A percentile compares a stretch with the other conserved stretches of the same genome.
Conservation (phyloP, 441 rosid species). For the Breynia disticha region DNA sequence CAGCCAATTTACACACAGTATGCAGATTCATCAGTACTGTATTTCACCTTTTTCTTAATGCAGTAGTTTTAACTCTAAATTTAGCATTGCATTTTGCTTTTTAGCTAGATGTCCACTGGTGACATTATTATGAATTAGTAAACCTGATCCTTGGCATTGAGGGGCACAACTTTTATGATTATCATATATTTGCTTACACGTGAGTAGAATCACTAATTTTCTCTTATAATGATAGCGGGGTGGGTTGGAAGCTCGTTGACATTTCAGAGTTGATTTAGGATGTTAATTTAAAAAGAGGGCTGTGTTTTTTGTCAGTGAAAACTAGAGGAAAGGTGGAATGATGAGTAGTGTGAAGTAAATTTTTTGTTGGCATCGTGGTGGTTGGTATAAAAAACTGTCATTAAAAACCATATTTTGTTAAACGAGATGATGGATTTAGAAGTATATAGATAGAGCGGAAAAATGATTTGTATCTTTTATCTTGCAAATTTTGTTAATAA, state of each 20-base stretch:
- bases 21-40: neutral
- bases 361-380: too few relatives aligned
- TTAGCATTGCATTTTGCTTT: neutral
- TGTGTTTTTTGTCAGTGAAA: neutral
- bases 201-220: neutral
- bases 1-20: neutral
- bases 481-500: too few relatives aligned
- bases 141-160: neutral
- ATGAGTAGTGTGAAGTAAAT: too few relatives aligned
- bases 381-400: too few relatives aligned
- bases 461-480: neutral
- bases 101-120: neutral
- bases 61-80: neutral
- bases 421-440: neutral
- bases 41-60: neutral
- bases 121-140: neutral
- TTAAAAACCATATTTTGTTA: neutral
- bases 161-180: neutral
- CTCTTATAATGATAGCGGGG: too few relatives aligned
- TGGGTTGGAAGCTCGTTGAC: too few relatives aligned
- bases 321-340: too few relatives aligned
- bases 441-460: neutral
- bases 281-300: neutral
- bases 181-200: neutral
- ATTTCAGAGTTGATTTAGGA: too few relatives aligned